A percentile compares a stretch with the other conserved stretches of the same genome.
These are phyloP conservation scores for Ensete ventricosum DNA, from an alignment of 176 grass and related monocot species.

Conservation along the genomic window DNA sequence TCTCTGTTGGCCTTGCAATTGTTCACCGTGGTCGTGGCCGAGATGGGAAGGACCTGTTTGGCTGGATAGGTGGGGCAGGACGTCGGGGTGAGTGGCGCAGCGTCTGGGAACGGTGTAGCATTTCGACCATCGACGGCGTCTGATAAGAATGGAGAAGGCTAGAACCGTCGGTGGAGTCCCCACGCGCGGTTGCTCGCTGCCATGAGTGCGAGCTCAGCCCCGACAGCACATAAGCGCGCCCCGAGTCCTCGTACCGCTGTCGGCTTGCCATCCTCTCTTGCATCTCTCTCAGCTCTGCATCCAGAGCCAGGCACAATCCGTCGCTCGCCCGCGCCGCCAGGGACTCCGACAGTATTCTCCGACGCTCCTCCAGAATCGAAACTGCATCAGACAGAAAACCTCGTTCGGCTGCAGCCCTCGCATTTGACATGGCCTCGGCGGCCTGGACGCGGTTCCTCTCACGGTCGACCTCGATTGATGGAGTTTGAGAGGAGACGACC, in stretches of 20 bases:
- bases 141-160: slow-evolving; percentile 60
- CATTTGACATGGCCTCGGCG: slow-evolving; percentile 63
- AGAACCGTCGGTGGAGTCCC: slow-evolving; percentile 54
- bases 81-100: slow-evolving; percentile 15
- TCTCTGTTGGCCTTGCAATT: not conserved
- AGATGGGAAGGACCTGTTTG: slow-evolving; percentile 20
- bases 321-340: slow-evolving; percentile 37
- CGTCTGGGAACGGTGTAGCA: slow-evolving; percentile 74
- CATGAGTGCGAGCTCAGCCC: slow-evolving; percentile 81
- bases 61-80: slow-evolving; percentile 14
- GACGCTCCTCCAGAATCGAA: slow-evolving; percentile 45
- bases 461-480: slow-evolving; percentile 27
- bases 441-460: slow-evolving; percentile 64
- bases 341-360: slow-evolving; percentile 37
- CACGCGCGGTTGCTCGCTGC: slow-evolving; percentile 70
- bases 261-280: slow-evolving; percentile 62
- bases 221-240: slow-evolving; percentile 65
- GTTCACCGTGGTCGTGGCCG: not conserved
- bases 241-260: slow-evolving; percentile 64
- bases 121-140: slow-evolving; percentile 84
- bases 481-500: not conserved
- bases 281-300: slow-evolving; percentile 73
- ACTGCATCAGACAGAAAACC: slow-evolving; percentile 49
- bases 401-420: slow-evolving; percentile 44
- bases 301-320: slow-evolving; percentile 42